Percentiles rank a stretch among this genome's conserved stretches.
Conservation (phyloP, 1,139 yeast species). For the Magnusiomyces clavatus region DNA sequence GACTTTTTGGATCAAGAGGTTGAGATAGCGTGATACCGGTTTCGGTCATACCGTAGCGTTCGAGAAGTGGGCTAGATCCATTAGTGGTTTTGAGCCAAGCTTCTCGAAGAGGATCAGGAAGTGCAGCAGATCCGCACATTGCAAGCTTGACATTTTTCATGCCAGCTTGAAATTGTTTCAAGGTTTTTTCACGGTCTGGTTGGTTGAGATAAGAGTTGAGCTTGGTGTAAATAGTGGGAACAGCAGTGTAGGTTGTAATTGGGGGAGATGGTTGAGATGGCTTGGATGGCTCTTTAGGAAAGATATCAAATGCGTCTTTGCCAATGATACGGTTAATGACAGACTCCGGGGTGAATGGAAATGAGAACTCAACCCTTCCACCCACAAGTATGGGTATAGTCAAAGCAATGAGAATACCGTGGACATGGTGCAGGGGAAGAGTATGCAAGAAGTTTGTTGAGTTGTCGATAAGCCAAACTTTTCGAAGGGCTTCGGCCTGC, state of each 20-base stretch:
- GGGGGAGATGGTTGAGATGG: conserved; percentile 18
- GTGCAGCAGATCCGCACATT: conserved; percentile 36
- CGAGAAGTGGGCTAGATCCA: conserved; percentile 30
- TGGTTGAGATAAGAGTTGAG: conserved; percentile 23
- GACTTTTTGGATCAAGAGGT: conserved; percentile 26
- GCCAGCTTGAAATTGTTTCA: conserved; percentile 14
- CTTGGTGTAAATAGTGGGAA: conserved; percentile 33
- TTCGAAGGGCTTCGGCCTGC: conserved; percentile 29
- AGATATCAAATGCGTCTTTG: conserved; percentile 9
- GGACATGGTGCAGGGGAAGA: conserved; percentile 34
- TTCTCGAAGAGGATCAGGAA: conserved; percentile 30
- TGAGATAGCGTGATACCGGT: conserved; percentile 34
- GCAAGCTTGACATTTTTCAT: conserved; percentile 23
- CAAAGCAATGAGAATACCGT: conserved; percentile 33
- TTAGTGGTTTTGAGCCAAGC: conserved; percentile 29
- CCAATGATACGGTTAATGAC: conserved; percentile 23
- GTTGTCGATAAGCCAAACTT: conserved; percentile 30
- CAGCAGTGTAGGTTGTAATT: conserved; percentile 33
- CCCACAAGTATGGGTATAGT: conserved; percentile 32
- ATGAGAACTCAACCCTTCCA: conserved; percentile 31
- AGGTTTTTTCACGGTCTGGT: not conserved
- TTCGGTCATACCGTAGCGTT: conserved; percentile 35
- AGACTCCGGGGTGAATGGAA: conserved; percentile 29
- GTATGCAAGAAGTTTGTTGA: conserved; percentile 30
- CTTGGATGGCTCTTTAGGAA: conserved; percentile 8